Conservation (phyloP, 2,329 filamentous ascomycete species). For the Pseudocercospora fijiensis region DNA sequence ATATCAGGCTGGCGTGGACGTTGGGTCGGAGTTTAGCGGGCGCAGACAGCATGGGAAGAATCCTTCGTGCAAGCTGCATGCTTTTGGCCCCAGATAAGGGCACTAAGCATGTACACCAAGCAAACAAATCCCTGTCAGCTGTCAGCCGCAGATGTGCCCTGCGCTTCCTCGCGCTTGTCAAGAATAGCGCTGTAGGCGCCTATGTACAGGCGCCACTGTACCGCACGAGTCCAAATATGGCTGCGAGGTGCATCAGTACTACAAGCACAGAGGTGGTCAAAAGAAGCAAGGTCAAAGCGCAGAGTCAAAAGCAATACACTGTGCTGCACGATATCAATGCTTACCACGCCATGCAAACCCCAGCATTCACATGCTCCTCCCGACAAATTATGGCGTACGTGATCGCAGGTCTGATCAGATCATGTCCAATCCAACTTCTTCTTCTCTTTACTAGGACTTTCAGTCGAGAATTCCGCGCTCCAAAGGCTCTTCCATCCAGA, state of each 20-base stretch:
- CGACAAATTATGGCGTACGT: not conserved
- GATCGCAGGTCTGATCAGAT: not conserved
- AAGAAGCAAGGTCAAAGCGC: not conserved
- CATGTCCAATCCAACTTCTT: conserved; percentile 22
- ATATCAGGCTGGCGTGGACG: not conserved
- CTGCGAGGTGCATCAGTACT: not conserved
- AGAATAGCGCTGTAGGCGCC: not conserved
- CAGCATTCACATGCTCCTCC: not conserved
- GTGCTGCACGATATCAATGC: not conserved
- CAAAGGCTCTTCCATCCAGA: conserved; percentile 36
- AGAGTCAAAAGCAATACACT: not conserved
- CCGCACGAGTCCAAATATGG: not conserved
- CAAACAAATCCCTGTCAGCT: not conserved
- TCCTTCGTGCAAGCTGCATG: not conserved
- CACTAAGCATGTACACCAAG: not conserved
- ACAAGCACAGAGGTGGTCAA: not conserved
- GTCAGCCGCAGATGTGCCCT: not conserved
- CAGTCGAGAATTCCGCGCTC: conserved; percentile 35
- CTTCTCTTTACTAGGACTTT: conserved; percentile 36
- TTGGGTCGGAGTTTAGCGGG: not conserved
- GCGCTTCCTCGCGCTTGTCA: not conserved
- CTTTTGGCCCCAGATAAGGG: not conserved
- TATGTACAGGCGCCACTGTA: not conserved
- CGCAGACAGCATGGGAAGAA: not conserved
- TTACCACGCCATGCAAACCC: conserved; percentile 5